phyloP scores from a whole-genome alignment of 352 stramenopile species.

The Globisporangium recalcitrans region DNA sequence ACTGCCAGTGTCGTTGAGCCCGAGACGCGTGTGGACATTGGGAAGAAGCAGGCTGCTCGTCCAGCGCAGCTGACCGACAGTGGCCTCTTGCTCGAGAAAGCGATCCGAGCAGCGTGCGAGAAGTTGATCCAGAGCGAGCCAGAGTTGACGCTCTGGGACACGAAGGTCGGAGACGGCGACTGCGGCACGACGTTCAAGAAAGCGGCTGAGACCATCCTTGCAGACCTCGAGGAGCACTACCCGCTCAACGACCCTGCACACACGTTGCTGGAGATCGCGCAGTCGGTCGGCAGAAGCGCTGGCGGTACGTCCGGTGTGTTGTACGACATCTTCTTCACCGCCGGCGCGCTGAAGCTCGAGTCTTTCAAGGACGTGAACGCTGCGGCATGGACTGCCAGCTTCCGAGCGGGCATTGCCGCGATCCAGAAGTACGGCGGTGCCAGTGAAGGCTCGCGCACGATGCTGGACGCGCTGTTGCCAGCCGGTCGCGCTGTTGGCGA shows the following conservation, averaged over 20 bases:
- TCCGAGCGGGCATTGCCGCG: slow-evolving; percentile 73
- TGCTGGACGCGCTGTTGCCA: slow-evolving; percentile 95
- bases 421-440: slow-evolving; percentile 92
- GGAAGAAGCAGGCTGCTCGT: slow-evolving; percentile 31
- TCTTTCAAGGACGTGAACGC: slow-evolving; percentile 25
- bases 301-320: slow-evolving; percentile 93
- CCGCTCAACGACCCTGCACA: slow-evolving; percentile 55
- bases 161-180: slow-evolving; percentile 95
- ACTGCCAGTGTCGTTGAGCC: slow-evolving; percentile 29
- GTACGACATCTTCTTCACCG: slow-evolving; percentile 91
- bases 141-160: slow-evolving; percentile 93
- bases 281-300: slow-evolving; percentile 71
- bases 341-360: slow-evolving; percentile 50
- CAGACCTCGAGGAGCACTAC: slow-evolving; percentile 50
- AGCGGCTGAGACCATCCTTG: slow-evolving; percentile 85
- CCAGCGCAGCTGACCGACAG: slow-evolving; percentile 37
- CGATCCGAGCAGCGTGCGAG: slow-evolving; percentile 58
- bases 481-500: slow-evolving; percentile 55
- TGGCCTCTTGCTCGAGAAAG: slow-evolving; percentile 46
- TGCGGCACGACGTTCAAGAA: slow-evolving; percentile 95
- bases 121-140: slow-evolving; percentile 86
- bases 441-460: slow-evolving; percentile 91
- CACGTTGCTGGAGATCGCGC: slow-evolving; percentile 55
- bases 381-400: slow-evolving; percentile 45
- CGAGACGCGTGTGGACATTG: slow-evolving; percentile 12